Base-by-base conservation (phyloP, 2,329 filamentous ascomycete genomes). In the Fusarium mexicanum region DNA sequence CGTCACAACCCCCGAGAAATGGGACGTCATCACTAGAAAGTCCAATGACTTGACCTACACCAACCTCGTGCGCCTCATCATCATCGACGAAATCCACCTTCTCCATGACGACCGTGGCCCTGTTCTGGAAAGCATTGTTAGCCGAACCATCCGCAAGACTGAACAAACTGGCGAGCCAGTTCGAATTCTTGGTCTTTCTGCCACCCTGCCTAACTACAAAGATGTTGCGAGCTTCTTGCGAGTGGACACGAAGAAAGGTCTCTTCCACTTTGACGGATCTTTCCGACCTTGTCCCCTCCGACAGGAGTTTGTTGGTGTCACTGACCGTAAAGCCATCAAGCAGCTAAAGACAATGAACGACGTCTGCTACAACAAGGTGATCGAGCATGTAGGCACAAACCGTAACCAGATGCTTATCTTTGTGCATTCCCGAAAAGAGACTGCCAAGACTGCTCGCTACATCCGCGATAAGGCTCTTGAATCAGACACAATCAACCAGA, bases 311-410 rank as follows among this genome's bases (percentile, higher is more conserved):
- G 94, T 99, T 76, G 96, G 96, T 61, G 93, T 99, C 48, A 98
- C 96, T 1, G 96, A 99, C 77, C 97, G 96, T 85, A 98, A 98
- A 82, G 94, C 96, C 11, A 99, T 99, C 85, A 99, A 98, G 84
- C 96, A 99, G 82, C 87, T 99, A 62, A 98, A 98, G 87, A 97
- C 94, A 2, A 99, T 99, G 96, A 99, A 99, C 80, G 96, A 99
- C 78, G 95, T 99, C 62, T 98, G 95, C 66, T 99, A 99, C 83
- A 97, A 92, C 74, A 99, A 99, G 83, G 95, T 98, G 35, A 90
- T 99, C 62, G 96, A 99, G 83, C 96, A 98, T 80, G 96, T 98
- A 37, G 96, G 96, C 12, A 92, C 93, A 67, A 93, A 97, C 79
- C 91, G 94, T 73, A 98, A 99, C 78, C 96, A 99, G 83, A 98